Percentiles rank a stretch among this genome's conserved stretches.
These are phyloP conservation scores for Castanea sativa DNA, from an alignment of 306 rosid genomes.

Conservation along the genomic window DNA sequence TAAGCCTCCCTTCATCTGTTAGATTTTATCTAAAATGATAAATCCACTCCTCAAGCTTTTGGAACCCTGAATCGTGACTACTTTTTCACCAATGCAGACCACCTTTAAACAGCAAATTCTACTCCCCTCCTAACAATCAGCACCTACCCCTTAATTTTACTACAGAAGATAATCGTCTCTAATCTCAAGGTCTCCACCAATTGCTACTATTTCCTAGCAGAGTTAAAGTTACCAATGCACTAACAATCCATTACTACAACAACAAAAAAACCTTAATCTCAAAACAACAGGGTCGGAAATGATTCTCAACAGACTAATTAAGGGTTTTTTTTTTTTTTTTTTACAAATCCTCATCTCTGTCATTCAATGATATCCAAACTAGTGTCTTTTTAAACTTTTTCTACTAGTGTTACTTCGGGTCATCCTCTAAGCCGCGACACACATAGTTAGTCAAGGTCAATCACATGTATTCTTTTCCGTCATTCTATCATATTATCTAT, in stretches of 20 bases:
- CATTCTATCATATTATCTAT: no score
- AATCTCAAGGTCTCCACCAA: background rate
- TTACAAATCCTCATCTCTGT: no score
- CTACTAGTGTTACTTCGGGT: no score
- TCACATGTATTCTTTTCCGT: no score
- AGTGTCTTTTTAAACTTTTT: no score
- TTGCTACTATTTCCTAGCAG: background rate
- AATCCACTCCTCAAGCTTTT: background rate
- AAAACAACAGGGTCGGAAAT: no score
- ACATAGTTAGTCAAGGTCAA: accelerated
- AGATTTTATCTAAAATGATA: background rate
- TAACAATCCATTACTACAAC: background rate
- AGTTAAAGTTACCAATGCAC: background rate
- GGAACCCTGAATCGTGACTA: background rate
- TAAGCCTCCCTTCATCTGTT: background rate
- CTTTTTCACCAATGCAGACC: background rate
- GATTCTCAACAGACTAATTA: no score
- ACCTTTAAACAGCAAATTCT: background rate
- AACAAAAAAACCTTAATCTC: no score
- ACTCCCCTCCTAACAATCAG: background rate
- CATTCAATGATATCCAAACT: no score
- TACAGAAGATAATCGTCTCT: background rate
- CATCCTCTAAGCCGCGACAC: no score
- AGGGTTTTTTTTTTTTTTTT: no score
- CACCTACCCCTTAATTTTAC: background rate